These are phyloP conservation scores for Ogataea saltuana DNA, from an alignment of 805 yeast genomes.

Conservation along the genomic window DNA sequence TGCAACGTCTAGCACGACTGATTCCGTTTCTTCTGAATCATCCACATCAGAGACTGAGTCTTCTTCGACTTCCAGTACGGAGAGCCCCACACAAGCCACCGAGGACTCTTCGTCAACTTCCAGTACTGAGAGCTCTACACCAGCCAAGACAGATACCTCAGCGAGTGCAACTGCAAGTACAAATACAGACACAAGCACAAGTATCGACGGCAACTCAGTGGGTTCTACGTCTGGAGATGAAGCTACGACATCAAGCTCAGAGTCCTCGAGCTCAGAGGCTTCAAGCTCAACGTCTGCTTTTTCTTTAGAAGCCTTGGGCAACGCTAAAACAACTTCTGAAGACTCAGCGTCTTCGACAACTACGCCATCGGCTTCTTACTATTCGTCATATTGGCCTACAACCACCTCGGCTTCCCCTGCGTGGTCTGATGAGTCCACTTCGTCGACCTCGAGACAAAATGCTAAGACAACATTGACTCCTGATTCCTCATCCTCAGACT, in stretches of 20 bases:
- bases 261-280: neutral
- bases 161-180: too few species aligned
- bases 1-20: neutral
- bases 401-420: neutral
- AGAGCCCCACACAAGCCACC: too few species aligned
- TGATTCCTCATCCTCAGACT: neutral
- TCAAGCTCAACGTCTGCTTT: too few species aligned
- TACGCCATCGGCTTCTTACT: neutral
- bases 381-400: constrained; percentile 2
- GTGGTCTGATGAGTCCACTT: neutral
- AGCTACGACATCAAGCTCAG: too few species aligned
- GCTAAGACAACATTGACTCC: constrained; percentile 6
- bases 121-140: too few species aligned
- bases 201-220: too few species aligned
- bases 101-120: too few species aligned
- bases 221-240: too few species aligned
- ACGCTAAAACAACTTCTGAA: neutral
- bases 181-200: too few species aligned
- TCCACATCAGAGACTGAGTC: constrained; percentile 1
- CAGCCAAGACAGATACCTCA: too few species aligned
- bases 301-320: too few species aligned
- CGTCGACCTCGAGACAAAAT: neutral
- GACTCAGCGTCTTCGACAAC: constrained; percentile 5
- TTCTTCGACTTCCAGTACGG: neutral
- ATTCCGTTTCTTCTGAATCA: neutral